These are phyloP conservation scores for Poronia punctata DNA, from an alignment of 495 filamentous ascomycete genomes.

Conservation along the genomic window DNA sequence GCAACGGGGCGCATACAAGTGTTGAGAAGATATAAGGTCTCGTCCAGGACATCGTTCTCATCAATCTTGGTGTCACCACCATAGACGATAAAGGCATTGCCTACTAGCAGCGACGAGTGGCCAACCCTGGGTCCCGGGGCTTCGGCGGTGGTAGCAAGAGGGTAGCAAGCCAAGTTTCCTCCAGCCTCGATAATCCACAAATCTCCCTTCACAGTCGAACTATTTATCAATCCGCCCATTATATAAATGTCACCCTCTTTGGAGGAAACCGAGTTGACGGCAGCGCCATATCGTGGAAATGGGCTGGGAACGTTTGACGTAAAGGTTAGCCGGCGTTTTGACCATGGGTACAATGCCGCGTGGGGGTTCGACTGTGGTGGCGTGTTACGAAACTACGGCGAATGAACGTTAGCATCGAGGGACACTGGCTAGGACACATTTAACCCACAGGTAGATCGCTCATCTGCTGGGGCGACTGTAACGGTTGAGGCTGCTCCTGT, in stretches of 20 bases:
- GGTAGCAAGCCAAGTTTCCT: slow-evolving; percentile 82
- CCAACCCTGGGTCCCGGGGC: slow-evolving; percentile 94
- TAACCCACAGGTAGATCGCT: slow-evolving; percentile 46
- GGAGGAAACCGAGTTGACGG: slow-evolving; percentile 83
- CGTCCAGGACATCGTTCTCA: slow-evolving; percentile 82
- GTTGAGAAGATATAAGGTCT: slow-evolving; percentile 94
- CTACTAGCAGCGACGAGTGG: slow-evolving; percentile 88
- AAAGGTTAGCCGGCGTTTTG: slow-evolving; percentile 80
- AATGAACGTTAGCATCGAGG: slow-evolving; percentile 11
- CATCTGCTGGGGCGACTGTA: slow-evolving; percentile 20
- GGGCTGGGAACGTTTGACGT: slow-evolving; percentile 75
- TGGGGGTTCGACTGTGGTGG: slow-evolving; percentile 35
- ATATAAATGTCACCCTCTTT: slow-evolving; percentile 97
- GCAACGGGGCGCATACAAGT: slow-evolving; percentile 65
- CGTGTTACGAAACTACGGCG: slow-evolving; percentile 42
- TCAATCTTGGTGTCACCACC: slow-evolving; percentile 97
- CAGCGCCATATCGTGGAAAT: slow-evolving; percentile 95
- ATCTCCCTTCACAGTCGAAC: slow-evolving; percentile 91
- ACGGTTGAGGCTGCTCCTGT: slow-evolving; percentile 23
- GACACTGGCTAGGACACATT: not conserved
- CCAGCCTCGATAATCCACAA: slow-evolving; percentile 96
- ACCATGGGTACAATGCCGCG: slow-evolving; percentile 87
- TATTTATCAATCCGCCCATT: slow-evolving; percentile 94
- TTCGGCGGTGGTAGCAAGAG: slow-evolving; percentile 83
- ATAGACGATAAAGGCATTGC: slow-evolving; percentile 98